Conservation (phyloP, 2,329 filamentous ascomycete species). For the Arthrobotrys conoides region DNA sequence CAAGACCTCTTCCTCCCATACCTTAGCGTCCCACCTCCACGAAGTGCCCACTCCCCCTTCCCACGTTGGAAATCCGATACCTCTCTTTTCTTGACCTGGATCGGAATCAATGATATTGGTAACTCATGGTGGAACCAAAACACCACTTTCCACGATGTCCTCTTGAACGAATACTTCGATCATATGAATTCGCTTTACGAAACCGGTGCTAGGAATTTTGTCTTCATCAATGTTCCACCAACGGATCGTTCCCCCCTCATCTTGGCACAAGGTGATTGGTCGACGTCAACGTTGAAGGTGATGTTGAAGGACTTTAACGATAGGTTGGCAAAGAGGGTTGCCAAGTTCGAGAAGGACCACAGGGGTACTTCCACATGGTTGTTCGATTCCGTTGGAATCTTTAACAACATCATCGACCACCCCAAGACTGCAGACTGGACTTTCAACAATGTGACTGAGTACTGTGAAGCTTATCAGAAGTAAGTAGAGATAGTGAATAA, state of each 20-base stretch:
- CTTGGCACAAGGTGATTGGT: conserved; percentile 66
- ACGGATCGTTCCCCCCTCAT: conserved; percentile 72
- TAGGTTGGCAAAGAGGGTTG: conserved; percentile 68
- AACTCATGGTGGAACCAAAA: conserved; percentile 68
- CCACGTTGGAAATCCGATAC: conserved; percentile 68
- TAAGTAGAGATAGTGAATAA: conserved; percentile 65
- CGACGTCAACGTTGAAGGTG: conserved; percentile 66
- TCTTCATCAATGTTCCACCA: conserved; percentile 74
- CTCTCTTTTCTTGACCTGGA: conserved; percentile 71
- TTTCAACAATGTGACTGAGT: conserved; percentile 73
- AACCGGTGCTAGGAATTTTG: conserved; percentile 73
- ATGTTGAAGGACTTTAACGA: conserved; percentile 72
- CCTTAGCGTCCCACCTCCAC: conserved; percentile 63
- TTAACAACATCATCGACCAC: conserved; percentile 71
- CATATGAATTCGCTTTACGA: conserved; percentile 69
- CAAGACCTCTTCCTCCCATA: conserved; percentile 67
- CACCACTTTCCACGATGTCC: conserved; percentile 64
- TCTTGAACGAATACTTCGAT: conserved; percentile 69
- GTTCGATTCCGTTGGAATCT: conserved; percentile 72
- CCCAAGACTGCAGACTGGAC: conserved; percentile 68
- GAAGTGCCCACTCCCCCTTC: conserved; percentile 65
- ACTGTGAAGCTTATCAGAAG: conserved; percentile 73
- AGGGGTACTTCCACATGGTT: conserved; percentile 63
- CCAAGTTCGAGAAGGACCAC: conserved; percentile 66
- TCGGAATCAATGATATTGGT: conserved; percentile 74